A percentile compares a stretch with the other conserved stretches of the same genome.
These are phyloP conservation scores for Podosphaera xanthii DNA, from an alignment of 2,329 filamentous ascomycete genomes.

Conservation along the genomic window DNA sequence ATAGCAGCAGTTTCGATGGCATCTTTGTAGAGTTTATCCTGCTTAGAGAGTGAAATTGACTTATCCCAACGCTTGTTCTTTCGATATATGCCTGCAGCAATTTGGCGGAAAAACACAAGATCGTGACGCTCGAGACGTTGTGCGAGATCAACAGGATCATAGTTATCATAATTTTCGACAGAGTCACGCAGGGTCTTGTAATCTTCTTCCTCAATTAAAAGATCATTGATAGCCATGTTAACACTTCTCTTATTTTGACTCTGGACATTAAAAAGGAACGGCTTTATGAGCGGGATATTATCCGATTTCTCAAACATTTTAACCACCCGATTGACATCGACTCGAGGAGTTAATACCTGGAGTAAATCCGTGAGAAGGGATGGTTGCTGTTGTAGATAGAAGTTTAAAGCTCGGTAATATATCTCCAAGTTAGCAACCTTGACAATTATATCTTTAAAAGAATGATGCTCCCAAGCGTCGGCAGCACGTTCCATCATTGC, in stretches of 20 bases:
- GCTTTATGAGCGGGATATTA: conserved; percentile 94
- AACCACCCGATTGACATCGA: conserved; percentile 97
- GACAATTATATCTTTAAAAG: conserved; percentile 95
- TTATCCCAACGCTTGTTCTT: conserved; percentile 99
- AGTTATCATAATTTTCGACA: conserved; percentile 97
- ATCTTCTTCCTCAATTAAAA: conserved; percentile 95
- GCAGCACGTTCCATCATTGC: conserved; percentile 95
- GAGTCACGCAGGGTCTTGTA: conserved; percentile 97
- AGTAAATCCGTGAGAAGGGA: conserved; percentile 88
- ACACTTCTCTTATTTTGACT: conserved; percentile 93
- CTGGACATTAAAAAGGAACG: conserved; percentile 92
- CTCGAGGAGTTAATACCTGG: conserved; percentile 72
- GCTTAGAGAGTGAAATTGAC: conserved; percentile 90
- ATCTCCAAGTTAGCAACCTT: conserved; percentile 98
- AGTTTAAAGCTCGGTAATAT: conserved; percentile 91
- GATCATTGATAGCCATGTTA: conserved; percentile 93
- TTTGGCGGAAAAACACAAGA: conserved; percentile 96
- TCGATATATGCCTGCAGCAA: conserved; percentile 93
- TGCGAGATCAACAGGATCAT: conserved; percentile 82
- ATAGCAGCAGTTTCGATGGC: conserved; percentile 94
- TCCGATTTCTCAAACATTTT: conserved; percentile 98
- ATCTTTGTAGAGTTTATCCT: conserved; percentile 98
- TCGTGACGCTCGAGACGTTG: conserved; percentile 91
- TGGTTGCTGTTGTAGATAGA: conserved; percentile 93
- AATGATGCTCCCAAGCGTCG: conserved; percentile 97